Evolutionary conservation across 2,329 filamentous ascomycete species (phyloP), one percentile per base, ranked within the genome.

Genomic region (Stemphylium vesicarium): DNA sequence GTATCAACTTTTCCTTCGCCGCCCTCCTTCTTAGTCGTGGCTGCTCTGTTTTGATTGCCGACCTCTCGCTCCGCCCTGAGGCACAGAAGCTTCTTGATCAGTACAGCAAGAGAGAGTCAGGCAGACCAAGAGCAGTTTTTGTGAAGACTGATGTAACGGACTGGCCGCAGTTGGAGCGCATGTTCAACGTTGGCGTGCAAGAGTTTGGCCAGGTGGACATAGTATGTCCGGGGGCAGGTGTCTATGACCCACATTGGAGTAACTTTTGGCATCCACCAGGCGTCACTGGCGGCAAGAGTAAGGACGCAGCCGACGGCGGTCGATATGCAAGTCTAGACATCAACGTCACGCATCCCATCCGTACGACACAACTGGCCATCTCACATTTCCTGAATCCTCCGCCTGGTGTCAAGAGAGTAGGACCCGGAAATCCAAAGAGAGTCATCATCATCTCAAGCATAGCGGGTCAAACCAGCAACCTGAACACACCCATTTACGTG

Each of bases 241-340:
- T 82, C 22, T 82, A 76, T 69, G 80, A 82, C 48, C 79, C 79
- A 0, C 69, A 77, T 48, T 80, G 75, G 66, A 74, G 68, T 50
- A 81, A 80, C 64, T 82, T 81, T 69, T 82, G 79, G 79, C 72
- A 79, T 50, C 79, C 79, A 0, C 80, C 80, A 0, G 79, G 79
- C 11, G 67, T 62, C 0, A 18, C 51, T 9, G 48, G 55, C 13
- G 41, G 60, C 0, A 60, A 60, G 26, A 72, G 72, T 2, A 75
- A 66, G 50, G 79, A 81, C 51, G 46, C 56, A 0, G 12, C 29
- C 0, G 56, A 66, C n/a, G 60, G 66, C 1, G 64, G 63, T 6
- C 59, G 75, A 29, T 73, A 74, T 38, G 62, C 68, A 1, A 66
- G 58, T 39, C 57, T 82, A 1, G 80, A 82, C 53, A 77, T 82